phyloP scores from a whole-genome alignment of 495 filamentous ascomycete genomes.

The Apodospora peruviana region DNA sequence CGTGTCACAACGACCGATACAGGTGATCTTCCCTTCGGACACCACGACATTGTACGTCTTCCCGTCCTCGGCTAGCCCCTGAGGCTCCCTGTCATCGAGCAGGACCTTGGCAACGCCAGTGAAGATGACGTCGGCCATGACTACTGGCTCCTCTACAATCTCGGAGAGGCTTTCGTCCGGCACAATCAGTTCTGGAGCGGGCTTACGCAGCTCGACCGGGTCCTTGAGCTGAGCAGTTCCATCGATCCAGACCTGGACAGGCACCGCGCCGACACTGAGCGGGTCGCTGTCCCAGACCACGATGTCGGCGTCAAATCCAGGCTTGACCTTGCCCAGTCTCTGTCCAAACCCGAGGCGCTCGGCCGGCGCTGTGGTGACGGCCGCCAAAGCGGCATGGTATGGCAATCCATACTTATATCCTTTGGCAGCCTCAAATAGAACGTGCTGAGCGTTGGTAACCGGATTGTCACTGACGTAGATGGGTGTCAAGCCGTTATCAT shows the following conservation, averaged over 20 bases:
- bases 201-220: conserved; percentile 37
- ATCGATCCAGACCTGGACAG: conserved; percentile 61
- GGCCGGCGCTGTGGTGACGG: conserved; percentile 58
- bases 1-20: conserved; percentile 38
- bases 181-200: conserved; percentile 17
- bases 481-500: conserved; percentile 50
- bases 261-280: conserved; percentile 53
- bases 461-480: conserved; percentile 48
- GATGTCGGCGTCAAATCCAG: conserved; percentile 60
- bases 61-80: neutral
- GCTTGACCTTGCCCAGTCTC: conserved; percentile 55
- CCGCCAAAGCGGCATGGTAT: conserved; percentile 53
- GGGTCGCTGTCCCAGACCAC: conserved; percentile 65
- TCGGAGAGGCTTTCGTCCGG: conserved; percentile 22
- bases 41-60: conserved; percentile 34
- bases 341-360: conserved; percentile 52
- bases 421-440: conserved; percentile 55
- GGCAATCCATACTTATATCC: conserved; percentile 55
- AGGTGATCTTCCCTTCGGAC: conserved; percentile 43
- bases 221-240: conserved; percentile 48
- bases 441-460: conserved; percentile 46
- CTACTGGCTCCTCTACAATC: conserved; percentile 28
- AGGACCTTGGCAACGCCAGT: conserved; percentile 42
- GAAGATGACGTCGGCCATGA: conserved; percentile 37
- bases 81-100: conserved; percentile 10